Percentiles rank a stretch among this genome's conserved stretches.
Evolutionary conservation across 116 monocot genomes (phyloP).

Genomic region (Dioscorea cayenensis): DNA sequence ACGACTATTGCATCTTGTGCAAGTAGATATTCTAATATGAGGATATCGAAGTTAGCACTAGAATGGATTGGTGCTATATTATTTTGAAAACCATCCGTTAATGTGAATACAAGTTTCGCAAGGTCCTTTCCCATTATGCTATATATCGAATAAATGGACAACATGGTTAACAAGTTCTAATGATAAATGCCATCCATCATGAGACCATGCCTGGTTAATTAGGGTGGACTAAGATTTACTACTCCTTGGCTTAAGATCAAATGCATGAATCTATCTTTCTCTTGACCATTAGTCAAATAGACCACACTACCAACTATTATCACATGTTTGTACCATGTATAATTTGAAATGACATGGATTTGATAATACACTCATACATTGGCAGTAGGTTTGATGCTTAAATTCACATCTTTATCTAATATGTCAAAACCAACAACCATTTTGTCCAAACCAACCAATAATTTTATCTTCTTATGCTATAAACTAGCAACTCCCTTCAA

Average conservation of each 20-base stretch:
- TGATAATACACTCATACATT: constrained; percentile 80
- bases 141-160: constrained; percentile 85
- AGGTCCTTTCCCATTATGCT: constrained; percentile 35
- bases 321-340: constrained; percentile 82
- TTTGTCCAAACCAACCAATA: constrained; percentile 81
- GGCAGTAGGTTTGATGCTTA: constrained; percentile 70
- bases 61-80: constrained; percentile 63
- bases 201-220: constrained; percentile 88
- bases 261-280: constrained; percentile 80
- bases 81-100: constrained; percentile 87
- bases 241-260: constrained; percentile 57
- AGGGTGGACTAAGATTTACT: constrained; percentile 91
- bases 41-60: constrained; percentile 71
- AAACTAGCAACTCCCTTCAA: constrained; percentile 82
- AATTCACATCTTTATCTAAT: constrained; percentile 44
- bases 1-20: constrained; percentile 61
- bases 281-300: constrained; percentile 60
- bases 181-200: constrained; percentile 61
- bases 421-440: constrained; percentile 75
- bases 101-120: constrained; percentile 80
- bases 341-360: constrained; percentile 81
- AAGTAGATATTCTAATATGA: constrained; percentile 83
- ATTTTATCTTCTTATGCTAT: constrained; percentile 53
- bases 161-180: constrained; percentile 70
- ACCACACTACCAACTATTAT: constrained; percentile 1